Evolutionary conservation across 805 yeast species (phyloP).

Genomic region (Alloascoidea africana): DNA sequence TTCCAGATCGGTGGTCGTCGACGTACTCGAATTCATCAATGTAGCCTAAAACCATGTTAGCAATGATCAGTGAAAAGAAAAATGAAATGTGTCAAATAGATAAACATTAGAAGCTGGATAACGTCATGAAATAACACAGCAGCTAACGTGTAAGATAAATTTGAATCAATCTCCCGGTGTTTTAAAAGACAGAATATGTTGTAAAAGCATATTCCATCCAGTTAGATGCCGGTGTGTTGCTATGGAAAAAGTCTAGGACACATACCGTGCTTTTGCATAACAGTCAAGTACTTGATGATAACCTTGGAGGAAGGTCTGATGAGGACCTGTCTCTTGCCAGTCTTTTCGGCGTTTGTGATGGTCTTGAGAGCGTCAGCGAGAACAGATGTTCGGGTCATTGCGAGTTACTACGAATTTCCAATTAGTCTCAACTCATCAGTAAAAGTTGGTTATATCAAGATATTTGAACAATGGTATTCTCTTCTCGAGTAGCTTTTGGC

Average conservation of each 20-base stretch:
- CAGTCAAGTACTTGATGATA: constrained; percentile 90
- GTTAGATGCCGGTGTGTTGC: constrained; percentile 1
- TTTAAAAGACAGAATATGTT: neutral
- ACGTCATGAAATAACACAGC: constrained; percentile 1
- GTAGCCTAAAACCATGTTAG: constrained; percentile 47
- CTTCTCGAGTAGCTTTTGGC: too few relatives aligned
- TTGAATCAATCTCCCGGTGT: constrained; percentile 1
- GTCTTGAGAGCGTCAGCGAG: constrained; percentile 97
- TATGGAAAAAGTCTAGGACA: too few relatives aligned
- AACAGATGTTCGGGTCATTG: constrained; percentile 97
- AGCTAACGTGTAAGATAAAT: neutral
- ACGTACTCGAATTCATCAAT: constrained; percentile 97
- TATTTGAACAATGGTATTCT: too few relatives aligned
- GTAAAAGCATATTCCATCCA: constrained; percentile 1
- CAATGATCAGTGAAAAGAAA: too few relatives aligned
- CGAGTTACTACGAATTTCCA: too few relatives aligned
- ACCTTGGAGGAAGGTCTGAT: constrained; percentile 98
- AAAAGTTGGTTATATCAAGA: too few relatives aligned
- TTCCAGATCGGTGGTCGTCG: constrained; percentile 98
- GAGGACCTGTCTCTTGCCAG: constrained; percentile 97
- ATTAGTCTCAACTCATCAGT: too few relatives aligned
- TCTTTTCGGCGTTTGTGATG: constrained; percentile 97
- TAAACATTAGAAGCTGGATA: neutral
- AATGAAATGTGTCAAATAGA: neutral
- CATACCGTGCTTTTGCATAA: constrained; percentile 97